A percentile compares a stretch with the other conserved stretches of the same genome.
Evolutionary conservation across 768 basidiomycete genomes (phyloP).

Genomic region (Phanerochaete sordida): DNA sequence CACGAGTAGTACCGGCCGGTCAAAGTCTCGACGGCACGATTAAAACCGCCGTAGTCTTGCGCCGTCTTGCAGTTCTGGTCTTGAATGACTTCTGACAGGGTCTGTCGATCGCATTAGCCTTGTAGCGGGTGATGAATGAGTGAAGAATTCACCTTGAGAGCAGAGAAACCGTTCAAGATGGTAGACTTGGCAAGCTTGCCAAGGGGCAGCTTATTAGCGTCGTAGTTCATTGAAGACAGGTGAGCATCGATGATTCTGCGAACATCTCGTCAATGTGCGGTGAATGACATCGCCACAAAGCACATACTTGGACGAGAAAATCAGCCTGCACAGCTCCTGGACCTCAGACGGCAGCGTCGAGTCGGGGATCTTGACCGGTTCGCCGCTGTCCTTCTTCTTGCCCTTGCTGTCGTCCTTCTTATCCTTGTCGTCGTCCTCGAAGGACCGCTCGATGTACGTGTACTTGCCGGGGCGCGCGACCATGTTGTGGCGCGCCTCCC

Average conservation of each 20-base stretch:
- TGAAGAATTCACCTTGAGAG: slow-evolving; percentile 41
- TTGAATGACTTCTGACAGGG: slow-evolving; percentile 42
- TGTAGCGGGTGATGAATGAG: background rate
- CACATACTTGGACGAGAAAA: slow-evolving; percentile 46
- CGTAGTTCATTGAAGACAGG: slow-evolving; percentile 62
- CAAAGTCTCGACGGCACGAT: slow-evolving; percentile 41
- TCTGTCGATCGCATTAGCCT: background rate
- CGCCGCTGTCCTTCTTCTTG: slow-evolving; percentile 30
- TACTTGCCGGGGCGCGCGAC: slow-evolving; percentile 54
- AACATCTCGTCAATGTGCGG: background rate
- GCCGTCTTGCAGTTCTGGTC: slow-evolving; percentile 39
- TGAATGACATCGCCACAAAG: background rate
- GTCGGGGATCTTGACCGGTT: slow-evolving; percentile 38
- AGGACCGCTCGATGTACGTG: slow-evolving; percentile 54
- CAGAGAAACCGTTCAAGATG: slow-evolving; percentile 55
- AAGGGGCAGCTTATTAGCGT: slow-evolving; percentile 60
- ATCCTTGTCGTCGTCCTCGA: slow-evolving; percentile 47
- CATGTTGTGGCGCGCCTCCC: slow-evolving; percentile 52
- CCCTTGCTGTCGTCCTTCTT: slow-evolving; percentile 20
- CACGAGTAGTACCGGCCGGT: slow-evolving; percentile 57
- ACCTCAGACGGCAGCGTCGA: slow-evolving; percentile 41
- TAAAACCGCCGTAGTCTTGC: slow-evolving; percentile 33
- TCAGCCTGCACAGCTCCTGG: slow-evolving; percentile 45
- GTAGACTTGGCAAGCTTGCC: slow-evolving; percentile 61
- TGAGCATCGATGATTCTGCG: slow-evolving; percentile 48